Evolutionary conservation across 345 rosid genomes (phyloP), one percentile per base, ranked within the genome.

Genomic region (Syzygium jambos): DNA sequence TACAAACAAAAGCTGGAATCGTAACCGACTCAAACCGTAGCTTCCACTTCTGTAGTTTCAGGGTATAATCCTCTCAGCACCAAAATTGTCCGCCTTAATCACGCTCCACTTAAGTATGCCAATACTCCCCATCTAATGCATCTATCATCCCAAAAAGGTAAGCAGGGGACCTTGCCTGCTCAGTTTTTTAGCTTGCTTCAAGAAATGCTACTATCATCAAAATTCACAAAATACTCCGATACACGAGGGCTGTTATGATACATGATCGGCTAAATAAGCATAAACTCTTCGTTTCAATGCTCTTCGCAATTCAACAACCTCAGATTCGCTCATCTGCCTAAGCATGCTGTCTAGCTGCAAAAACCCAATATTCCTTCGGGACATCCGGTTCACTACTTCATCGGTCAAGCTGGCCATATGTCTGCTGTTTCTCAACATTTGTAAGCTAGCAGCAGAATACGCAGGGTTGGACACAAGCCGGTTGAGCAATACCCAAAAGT

Each of bases 351-450:
- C 93, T 0, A 88, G 54, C 56, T 85, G 89, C 85, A 88, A 84
- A 30, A 27, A 61, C 46, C 88, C 88, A 46, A n/a, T 88, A 38
- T 89, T 93, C 86, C 92, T 91, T 51, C 91, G 90, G 11, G 96
- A 95, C 91, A 96, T 90, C 87, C 96, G 91, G 89, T 90, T 93
- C 5, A 96, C 97, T 41, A 93, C 90, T 87, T 93, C 96, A 82
- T 95, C 85, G 34, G 96, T 95, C 92, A 94, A 88, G 88, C 94
- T 92, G 34, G 93, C 99, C 95, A 93, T 93, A 90, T 95, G 95
- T 89, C 99, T 92, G 90, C 93, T 92, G 73, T 89, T 92, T 34
- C 97, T 95, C 68, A 96, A 85, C 52, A 86, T 89, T 86, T 90
- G 91, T 89, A 97, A 89, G 11, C 93, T 89, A 2, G 90, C 90